phyloP scores from a whole-genome alignment of 1,284 basidiomycete genomes.

The Marasmius oreades region DNA sequence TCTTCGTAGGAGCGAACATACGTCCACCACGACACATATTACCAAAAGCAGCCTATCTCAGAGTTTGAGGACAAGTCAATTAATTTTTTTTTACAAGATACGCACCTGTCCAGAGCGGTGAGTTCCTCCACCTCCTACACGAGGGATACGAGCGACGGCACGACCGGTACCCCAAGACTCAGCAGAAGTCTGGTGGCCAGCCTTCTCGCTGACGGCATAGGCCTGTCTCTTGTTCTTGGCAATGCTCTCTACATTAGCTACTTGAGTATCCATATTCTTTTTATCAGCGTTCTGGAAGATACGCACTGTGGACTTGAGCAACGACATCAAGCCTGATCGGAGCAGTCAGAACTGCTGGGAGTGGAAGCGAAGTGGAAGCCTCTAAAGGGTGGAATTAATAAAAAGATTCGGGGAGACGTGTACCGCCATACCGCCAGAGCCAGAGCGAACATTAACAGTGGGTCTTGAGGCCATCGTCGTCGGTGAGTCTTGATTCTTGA shows the following conservation, averaged over 20 bases:
- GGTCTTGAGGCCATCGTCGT: slow-evolving; percentile 84
- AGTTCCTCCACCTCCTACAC: slow-evolving; percentile 99
- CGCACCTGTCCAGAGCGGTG: slow-evolving; percentile 94
- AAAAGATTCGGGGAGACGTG: neutral
- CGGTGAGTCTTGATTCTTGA: slow-evolving; percentile 28
- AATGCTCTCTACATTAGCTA: slow-evolving; percentile 78
- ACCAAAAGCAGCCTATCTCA: slow-evolving; percentile 87
- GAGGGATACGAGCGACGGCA: slow-evolving; percentile 99
- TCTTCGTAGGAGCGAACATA: slow-evolving; percentile 99
- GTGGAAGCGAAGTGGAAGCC: slow-evolving; percentile 86
- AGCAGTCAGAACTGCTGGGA: slow-evolving; percentile 96
- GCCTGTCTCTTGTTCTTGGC: slow-evolving; percentile 99
- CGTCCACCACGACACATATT: slow-evolving; percentile 99
- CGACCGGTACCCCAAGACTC: slow-evolving; percentile 99
- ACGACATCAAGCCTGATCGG: slow-evolving; percentile 99
- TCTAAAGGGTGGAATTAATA: slow-evolving; percentile 41
- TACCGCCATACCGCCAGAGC: slow-evolving; percentile 58
- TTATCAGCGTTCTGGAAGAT: neutral
- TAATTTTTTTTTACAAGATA: slow-evolving; percentile 8
- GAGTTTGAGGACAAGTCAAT: neutral
- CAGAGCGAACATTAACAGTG: slow-evolving; percentile 79
- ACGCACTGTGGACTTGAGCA: slow-evolving; percentile 96
- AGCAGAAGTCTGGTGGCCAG: slow-evolving; percentile 98
- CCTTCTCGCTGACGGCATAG: slow-evolving; percentile 96
- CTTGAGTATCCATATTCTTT: neutral